Evolutionary conservation across 2,329 filamentous ascomycete genomes (phyloP).

Genomic region (Ophiostoma novo-ulmi): DNA sequence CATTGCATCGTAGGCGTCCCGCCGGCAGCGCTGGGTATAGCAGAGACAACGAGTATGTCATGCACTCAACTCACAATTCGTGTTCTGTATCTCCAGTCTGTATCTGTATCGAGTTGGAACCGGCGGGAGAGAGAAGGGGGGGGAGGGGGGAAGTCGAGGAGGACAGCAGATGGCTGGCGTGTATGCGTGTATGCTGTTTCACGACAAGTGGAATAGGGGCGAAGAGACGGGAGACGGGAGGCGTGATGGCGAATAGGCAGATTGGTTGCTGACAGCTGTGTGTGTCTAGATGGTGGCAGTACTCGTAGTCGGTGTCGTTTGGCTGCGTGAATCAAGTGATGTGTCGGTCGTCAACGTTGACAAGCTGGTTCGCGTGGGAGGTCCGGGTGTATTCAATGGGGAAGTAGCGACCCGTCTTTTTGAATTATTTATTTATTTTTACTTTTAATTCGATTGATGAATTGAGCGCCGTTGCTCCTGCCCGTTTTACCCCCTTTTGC

Average conservation of each 20-base stretch:
- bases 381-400: background rate
- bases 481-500: background rate
- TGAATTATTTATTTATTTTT: background rate
- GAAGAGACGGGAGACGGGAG: background rate
- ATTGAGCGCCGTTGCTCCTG: background rate
- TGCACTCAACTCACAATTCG: background rate
- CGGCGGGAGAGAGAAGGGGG: no score
- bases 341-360: background rate
- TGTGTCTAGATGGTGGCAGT: background rate
- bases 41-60: background rate
- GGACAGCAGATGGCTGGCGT: background rate
- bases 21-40: background rate
- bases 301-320: background rate
- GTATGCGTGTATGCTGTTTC: background rate
- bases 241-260: background rate
- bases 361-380: background rate
- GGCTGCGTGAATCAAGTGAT: background rate
- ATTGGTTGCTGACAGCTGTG: background rate
- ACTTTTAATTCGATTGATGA: background rate
- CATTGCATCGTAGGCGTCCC: background rate
- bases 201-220: background rate
- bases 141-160: background rate
- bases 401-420: background rate
- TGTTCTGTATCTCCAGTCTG: background rate
- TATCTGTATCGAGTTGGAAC: background rate